These are phyloP conservation scores for Cinnamomum micranthum DNA, from an alignment of 164 flowering plant genomes.

Conservation along the genomic window DNA sequence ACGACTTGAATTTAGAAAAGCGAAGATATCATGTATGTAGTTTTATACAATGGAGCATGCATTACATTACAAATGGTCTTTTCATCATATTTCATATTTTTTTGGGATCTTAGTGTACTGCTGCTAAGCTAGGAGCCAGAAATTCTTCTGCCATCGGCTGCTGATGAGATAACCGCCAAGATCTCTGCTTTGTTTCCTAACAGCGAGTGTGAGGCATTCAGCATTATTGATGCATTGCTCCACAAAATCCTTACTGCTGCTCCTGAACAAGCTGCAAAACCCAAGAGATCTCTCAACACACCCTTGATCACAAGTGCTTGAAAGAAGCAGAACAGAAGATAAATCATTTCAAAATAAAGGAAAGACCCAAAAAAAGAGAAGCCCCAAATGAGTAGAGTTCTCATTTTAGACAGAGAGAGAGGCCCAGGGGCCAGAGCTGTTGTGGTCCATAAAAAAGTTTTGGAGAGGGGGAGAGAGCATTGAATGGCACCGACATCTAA, in stretches of 20 bases:
- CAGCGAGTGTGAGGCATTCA: conserved; percentile 82
- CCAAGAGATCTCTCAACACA: neutral
- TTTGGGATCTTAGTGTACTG: neutral
- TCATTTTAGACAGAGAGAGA: no score
- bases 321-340: no score
- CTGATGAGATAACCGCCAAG: conserved; percentile 78
- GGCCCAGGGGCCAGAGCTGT: no score
- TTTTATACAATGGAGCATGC: neutral
- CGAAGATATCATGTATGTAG: neutral
- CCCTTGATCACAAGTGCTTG: no score
- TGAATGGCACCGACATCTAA: no score
- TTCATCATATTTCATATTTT: neutral
- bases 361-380: no score
- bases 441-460: no score
- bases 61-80: neutral
- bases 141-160: conserved; percentile 91
- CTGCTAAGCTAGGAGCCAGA: conserved; percentile 59
- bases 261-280: conserved; percentile 47
- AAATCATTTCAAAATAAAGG: no score
- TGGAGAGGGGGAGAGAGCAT: no score
- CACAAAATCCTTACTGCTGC: conserved; percentile 61
- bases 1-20: neutral
- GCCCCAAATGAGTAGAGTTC: no score
- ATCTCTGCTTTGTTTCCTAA: conserved; percentile 69
- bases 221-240: conserved; percentile 70